A percentile compares a stretch with the other conserved stretches of the same genome.
These are phyloP conservation scores for Pleurotus djamor DNA, from an alignment of 768 basidiomycete species.

Conservation along the genomic window DNA sequence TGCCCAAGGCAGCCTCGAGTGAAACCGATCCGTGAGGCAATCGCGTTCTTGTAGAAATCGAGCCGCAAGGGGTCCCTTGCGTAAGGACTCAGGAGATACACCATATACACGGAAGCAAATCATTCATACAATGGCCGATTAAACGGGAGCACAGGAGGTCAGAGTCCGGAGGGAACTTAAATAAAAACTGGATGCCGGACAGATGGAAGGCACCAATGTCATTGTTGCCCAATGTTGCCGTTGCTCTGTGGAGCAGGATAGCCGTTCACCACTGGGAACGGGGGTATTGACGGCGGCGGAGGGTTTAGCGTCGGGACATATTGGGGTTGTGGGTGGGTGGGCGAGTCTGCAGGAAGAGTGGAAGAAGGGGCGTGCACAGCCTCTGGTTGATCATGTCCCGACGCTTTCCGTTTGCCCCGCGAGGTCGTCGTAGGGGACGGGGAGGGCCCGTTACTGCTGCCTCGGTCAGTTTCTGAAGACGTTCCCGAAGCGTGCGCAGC, in stretches of 20 bases:
- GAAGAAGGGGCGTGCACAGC: neutral
- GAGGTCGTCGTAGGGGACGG: conserved; percentile 5
- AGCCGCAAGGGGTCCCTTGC: neutral
- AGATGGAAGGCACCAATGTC: neutral
- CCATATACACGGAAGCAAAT: neutral
- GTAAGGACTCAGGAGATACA: neutral
- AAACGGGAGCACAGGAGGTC: too few species aligned
- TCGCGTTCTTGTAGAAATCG: neutral
- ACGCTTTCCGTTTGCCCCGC: conserved; percentile 5
- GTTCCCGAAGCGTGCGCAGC: neutral
- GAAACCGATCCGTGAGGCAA: neutral
- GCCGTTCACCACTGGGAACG: conserved; percentile 70
- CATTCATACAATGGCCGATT: too few species aligned
- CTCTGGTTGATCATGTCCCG: neutral
- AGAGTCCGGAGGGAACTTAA: neutral
- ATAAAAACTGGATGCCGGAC: neutral
- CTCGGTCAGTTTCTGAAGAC: conserved; percentile 2
- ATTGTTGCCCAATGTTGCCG: conserved; percentile 9
- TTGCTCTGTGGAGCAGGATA: conserved; percentile 33
- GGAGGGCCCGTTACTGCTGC: neutral
- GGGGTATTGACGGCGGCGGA: conserved; percentile 32
- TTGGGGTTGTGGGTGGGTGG: neutral
- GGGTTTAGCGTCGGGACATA: neutral
- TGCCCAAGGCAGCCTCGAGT: neutral
- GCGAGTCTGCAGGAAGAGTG: neutral